phyloP scores from a whole-genome alignment of 2,329 filamentous ascomycete species.

The Pseudogymnoascus sp. region DNA sequence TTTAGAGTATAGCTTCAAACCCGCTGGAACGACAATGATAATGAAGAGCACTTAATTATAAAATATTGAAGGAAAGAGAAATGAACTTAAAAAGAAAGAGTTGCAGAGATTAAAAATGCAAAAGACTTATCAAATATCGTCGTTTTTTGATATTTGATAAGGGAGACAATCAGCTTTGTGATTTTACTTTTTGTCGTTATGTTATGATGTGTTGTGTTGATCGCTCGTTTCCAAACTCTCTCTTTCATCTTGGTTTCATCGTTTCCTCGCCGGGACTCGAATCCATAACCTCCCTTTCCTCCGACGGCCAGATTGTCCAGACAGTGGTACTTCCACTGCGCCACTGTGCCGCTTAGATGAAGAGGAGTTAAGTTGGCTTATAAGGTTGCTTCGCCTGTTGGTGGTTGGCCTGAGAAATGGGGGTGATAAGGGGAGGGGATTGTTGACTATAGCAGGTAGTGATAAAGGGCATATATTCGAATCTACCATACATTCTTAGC shows the following conservation, averaged over 20 bases:
- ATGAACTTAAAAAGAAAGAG: background rate
- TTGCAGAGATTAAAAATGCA: background rate
- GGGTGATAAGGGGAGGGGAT: background rate
- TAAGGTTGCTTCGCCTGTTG: background rate
- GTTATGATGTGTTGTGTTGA: background rate
- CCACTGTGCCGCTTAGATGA: background rate
- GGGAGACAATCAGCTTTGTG: background rate
- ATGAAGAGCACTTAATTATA: background rate
- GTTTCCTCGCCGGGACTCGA: background rate
- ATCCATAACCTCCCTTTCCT: background rate
- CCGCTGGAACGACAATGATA: background rate
- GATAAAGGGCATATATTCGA: background rate
- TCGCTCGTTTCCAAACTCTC: too few species aligned
- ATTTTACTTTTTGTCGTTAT: background rate
- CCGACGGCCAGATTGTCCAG: background rate
- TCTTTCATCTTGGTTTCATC: background rate
- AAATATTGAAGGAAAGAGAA: background rate
- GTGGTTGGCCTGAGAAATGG: background rate
- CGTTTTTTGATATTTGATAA: background rate
- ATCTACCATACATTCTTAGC: background rate
- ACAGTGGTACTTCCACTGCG: background rate
- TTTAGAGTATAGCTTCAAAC: background rate
- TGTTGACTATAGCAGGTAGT: background rate
- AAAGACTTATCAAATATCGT: background rate
- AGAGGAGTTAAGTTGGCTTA: background rate